Conservation (phyloP, 1,284 basidiomycete species). For the Tylopilus orsonianus region DNA sequence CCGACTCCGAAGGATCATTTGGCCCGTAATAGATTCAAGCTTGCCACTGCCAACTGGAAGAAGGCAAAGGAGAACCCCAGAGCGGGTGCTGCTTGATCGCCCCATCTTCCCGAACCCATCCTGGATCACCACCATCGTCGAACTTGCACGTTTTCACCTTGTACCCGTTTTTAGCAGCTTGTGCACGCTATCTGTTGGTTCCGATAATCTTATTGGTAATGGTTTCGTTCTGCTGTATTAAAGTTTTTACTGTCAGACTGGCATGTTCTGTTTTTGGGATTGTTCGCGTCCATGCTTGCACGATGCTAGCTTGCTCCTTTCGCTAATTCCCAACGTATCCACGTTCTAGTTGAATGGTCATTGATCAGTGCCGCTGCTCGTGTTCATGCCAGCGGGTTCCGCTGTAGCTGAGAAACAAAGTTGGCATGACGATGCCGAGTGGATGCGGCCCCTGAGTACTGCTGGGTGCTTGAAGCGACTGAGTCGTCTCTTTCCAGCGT, state of each 20-base stretch:
- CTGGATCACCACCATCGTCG: constrained; percentile 4
- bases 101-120: constrained; percentile 6
- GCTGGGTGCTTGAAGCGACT: background rate
- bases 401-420: background rate
- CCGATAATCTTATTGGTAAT: constrained; percentile 37
- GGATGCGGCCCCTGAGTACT: constrained; percentile 22
- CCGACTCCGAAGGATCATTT: constrained; percentile 8
- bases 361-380: constrained; percentile 1
- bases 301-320: constrained; percentile 4
- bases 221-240: constrained; percentile 22
- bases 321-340: constrained; percentile 16
- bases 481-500: constrained; percentile 25
- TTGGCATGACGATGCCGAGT: constrained; percentile 12
- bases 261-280: constrained; percentile 8
- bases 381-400: background rate
- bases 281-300: constrained; percentile 3
- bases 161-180: constrained; percentile 19
- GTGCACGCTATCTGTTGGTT: constrained; percentile 11
- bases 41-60: constrained; percentile 76
- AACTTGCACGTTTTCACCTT: constrained; percentile 7
- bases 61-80: constrained; percentile 67
- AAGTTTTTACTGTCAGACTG: constrained; percentile 11
- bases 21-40: constrained; percentile 56
- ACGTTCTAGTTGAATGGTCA: constrained; percentile 15
- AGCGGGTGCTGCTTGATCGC: constrained; percentile 27